phyloP scores from a whole-genome alignment of 305 asterid species.

The Stenogyne calaminthoides region DNA sequence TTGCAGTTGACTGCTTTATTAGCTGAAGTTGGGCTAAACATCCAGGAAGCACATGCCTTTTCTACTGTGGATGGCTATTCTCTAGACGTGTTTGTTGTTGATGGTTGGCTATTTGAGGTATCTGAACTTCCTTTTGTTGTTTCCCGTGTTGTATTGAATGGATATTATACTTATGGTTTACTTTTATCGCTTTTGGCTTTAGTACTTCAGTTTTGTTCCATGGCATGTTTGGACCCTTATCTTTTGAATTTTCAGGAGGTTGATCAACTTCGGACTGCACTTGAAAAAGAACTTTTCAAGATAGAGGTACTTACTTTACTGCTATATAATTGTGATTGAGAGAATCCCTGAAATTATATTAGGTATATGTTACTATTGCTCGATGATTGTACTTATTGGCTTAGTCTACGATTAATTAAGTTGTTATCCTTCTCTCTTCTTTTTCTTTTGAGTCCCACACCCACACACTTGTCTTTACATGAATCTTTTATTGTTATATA shows the following conservation, averaged over 20 bases:
- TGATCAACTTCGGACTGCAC: constrained; percentile 49
- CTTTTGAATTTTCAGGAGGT: constrained; percentile 46
- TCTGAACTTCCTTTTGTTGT: constrained; percentile 21
- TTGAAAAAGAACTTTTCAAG: constrained; percentile 53
- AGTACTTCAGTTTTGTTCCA: constrained; percentile 11
- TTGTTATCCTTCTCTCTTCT: constrained; percentile 6
- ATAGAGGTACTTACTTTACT: constrained; percentile 55
- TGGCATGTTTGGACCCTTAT: constrained; percentile 18
- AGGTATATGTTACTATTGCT: constrained; percentile 13
- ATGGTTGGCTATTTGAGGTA: constrained; percentile 97
- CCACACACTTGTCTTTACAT: neutral
- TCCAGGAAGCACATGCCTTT: constrained; percentile 97
- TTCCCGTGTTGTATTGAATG: neutral
- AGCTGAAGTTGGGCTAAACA: constrained; percentile 90
- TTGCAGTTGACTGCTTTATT: constrained; percentile 90
- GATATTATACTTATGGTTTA: neutral
- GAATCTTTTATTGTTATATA: constrained; percentile 16
- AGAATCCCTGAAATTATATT: constrained; percentile 12
- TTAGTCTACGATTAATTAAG: neutral
- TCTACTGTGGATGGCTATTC: constrained; percentile 94
- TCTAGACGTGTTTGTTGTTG: constrained; percentile 93
- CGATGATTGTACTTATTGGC: constrained; percentile 4
- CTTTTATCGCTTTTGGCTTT: neutral
- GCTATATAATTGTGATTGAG: constrained; percentile 20
- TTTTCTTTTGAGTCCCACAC: constrained; percentile 1